Conservation (phyloP, 192 early-diverging fungal species). For the Entomortierella beljakovae region DNA sequence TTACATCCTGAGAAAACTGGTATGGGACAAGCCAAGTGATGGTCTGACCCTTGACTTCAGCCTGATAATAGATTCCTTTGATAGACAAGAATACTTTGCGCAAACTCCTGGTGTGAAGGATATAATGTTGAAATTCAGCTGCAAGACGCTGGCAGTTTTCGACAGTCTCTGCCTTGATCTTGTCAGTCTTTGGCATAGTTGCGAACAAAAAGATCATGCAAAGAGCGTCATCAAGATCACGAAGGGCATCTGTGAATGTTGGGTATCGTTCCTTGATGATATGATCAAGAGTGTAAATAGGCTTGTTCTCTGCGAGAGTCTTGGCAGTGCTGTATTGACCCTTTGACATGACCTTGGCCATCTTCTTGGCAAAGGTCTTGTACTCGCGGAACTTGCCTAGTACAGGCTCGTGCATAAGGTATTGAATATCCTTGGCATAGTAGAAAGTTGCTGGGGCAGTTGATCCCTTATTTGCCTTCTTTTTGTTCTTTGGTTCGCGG, state of each 20-base stretch:
- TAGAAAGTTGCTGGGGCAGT: conserved; percentile 90
- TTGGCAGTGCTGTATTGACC: conserved; percentile 83
- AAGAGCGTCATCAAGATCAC: conserved; percentile 97
- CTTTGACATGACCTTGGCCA: conserved; percentile 88
- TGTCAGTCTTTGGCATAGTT: conserved; percentile 81
- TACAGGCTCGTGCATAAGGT: conserved; percentile 93
- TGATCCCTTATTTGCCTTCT: conserved; percentile 92
- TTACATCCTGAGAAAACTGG: conserved; percentile 90
- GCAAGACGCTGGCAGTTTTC: conserved; percentile 84
- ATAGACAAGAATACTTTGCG: conserved; percentile 95
- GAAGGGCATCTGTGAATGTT: conserved; percentile 90
- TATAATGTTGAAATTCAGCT: conserved; percentile 95
- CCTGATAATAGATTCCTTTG: conserved; percentile 99
- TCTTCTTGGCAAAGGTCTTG: conserved; percentile 87
- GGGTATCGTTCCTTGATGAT: conserved; percentile 97
- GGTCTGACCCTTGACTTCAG: conserved; percentile 94
- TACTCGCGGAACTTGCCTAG: conserved; percentile 93
- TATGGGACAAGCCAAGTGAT: conserved; percentile 97
- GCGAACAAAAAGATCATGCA: conserved; percentile 96
- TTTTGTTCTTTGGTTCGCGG: conserved; percentile 92
- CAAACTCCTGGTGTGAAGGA: conserved; percentile 81
- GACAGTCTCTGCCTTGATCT: conserved; percentile 68
- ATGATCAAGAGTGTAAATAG: conserved; percentile 92
- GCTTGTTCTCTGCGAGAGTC: conserved; percentile 78
- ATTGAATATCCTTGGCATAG: conserved; percentile 97